Percentiles rank a stretch among this genome's conserved stretches.
phyloP scores from a whole-genome alignment of 2,329 filamentous ascomycete genomes.

The Monosporascus sp. region DNA sequence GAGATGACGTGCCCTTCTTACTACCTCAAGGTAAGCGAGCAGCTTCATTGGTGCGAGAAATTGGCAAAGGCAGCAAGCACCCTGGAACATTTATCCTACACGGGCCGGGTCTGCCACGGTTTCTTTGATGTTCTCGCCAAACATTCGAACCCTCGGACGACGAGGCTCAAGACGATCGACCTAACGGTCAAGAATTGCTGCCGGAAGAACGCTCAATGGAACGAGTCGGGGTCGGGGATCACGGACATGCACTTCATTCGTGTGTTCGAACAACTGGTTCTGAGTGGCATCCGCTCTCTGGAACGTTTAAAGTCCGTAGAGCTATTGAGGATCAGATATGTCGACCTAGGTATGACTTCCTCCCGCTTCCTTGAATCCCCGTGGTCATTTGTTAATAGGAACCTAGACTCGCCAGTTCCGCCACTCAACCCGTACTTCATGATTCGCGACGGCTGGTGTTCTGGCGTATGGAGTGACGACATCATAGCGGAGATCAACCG shows the following conservation, averaged over 20 bases:
- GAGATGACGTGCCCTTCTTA: slow-evolving; percentile 56
- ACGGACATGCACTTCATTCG: slow-evolving; percentile 67
- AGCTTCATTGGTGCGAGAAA: slow-evolving; percentile 59
- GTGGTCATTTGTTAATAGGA: slow-evolving; percentile 6
- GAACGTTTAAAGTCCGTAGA: slow-evolving; percentile 53
- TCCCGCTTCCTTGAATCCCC: not conserved
- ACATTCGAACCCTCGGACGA: slow-evolving; percentile 40
- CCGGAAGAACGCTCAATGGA: slow-evolving; percentile 46
- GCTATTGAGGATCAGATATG: slow-evolving; percentile 66
- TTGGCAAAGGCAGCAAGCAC: slow-evolving; percentile 56
- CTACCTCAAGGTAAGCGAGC: slow-evolving; percentile 53
- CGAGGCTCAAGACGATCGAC: slow-evolving; percentile 60
- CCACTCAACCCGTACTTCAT: slow-evolving; percentile 70
- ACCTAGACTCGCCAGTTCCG: slow-evolving; percentile 60
- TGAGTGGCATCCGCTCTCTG: slow-evolving; percentile 57
- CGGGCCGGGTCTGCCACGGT: slow-evolving; percentile 63
- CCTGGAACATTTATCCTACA: slow-evolving; percentile 65
- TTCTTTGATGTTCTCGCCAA: slow-evolving; percentile 58
- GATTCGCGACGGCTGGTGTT: slow-evolving; percentile 53
- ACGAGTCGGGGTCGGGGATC: slow-evolving; percentile 63
- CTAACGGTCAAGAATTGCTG: slow-evolving; percentile 72
- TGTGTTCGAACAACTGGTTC: slow-evolving; percentile 63
- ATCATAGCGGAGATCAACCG: slow-evolving; percentile 57
- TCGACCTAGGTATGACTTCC: slow-evolving; percentile 55
- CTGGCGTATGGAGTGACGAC: slow-evolving; percentile 65